A percentile compares a stretch with the other conserved stretches of the same genome.
These are phyloP conservation scores for Aspergillus ibericus DNA, from an alignment of 2,329 filamentous ascomycete genomes.

Conservation along the genomic window DNA sequence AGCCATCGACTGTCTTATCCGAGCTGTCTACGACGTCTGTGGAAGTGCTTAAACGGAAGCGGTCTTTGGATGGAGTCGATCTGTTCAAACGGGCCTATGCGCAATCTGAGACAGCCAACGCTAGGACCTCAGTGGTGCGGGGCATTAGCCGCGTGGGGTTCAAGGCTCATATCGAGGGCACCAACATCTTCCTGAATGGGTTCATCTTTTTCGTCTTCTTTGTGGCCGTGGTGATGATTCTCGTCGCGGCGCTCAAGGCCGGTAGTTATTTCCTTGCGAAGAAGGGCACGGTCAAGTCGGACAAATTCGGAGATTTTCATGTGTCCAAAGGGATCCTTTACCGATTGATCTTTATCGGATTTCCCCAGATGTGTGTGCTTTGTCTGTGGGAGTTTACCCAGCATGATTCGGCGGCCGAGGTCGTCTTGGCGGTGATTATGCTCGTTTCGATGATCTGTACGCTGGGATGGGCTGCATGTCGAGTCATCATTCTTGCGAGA, in stretches of 20 bases:
- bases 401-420: constrained; percentile 77
- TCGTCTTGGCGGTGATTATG: constrained; percentile 85
- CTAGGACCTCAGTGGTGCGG: constrained; percentile 57
- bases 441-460: constrained; percentile 75
- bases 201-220: constrained; percentile 86
- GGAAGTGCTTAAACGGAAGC: constrained; percentile 67
- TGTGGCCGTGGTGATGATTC: constrained; percentile 69
- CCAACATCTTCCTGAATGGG: constrained; percentile 91
- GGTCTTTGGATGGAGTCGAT: constrained; percentile 43
- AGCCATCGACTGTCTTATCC: constrained; percentile 73
- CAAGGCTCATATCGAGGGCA: constrained; percentile 76
- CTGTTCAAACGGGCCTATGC: constrained; percentile 29
- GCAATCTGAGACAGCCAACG: constrained; percentile 46
- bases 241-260: constrained; percentile 77
- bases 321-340: constrained; percentile 91
- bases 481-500: constrained; percentile 83
- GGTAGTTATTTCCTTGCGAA: constrained; percentile 72
- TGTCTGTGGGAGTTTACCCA: constrained; percentile 92
- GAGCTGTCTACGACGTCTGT: constrained; percentile 73
- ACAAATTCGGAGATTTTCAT: constrained; percentile 90
- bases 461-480: constrained; percentile 79
- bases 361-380: constrained; percentile 84
- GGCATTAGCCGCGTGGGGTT: constrained; percentile 90
- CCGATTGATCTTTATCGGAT: constrained; percentile 83
- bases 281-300: constrained; percentile 75